A percentile compares a stretch with the other conserved stretches of the same genome.
phyloP scores from a whole-genome alignment of 2,329 filamentous ascomycete species.

The Alternaria ethzedia region DNA sequence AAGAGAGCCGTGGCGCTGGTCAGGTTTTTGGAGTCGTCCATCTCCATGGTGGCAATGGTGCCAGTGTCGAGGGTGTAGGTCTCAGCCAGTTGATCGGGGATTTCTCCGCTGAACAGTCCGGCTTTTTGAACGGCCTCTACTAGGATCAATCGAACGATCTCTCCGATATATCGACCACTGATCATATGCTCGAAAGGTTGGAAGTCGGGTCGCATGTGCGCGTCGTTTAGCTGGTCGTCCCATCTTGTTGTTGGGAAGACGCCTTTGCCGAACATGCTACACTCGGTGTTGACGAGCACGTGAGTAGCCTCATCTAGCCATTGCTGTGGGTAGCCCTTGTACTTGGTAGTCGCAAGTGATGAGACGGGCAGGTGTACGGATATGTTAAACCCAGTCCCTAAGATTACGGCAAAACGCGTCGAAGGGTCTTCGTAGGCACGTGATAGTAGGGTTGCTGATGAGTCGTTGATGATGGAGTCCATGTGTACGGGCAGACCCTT shows the following conservation, averaged over 20 bases:
- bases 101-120: slow-evolving; percentile 62
- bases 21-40: slow-evolving; percentile 50
- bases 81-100: slow-evolving; percentile 62
- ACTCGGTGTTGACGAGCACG: slow-evolving; percentile 69
- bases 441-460: slow-evolving; percentile 66
- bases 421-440: slow-evolving; percentile 66
- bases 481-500: slow-evolving; percentile 63
- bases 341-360: slow-evolving; percentile 62
- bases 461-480: slow-evolving; percentile 69
- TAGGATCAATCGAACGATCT: slow-evolving; percentile 67
- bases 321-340: slow-evolving; percentile 59
- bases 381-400: slow-evolving; percentile 70
- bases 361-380: slow-evolving; percentile 66
- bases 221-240: slow-evolving; percentile 66
- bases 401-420: slow-evolving; percentile 68
- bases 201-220: slow-evolving; percentile 65
- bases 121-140: slow-evolving; percentile 64
- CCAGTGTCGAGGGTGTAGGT: slow-evolving; percentile 66
- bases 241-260: slow-evolving; percentile 65
- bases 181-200: slow-evolving; percentile 71
- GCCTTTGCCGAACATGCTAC: slow-evolving; percentile 69
- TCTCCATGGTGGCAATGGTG: slow-evolving; percentile 64
- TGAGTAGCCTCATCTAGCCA: slow-evolving; percentile 65
- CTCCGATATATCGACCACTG: slow-evolving; percentile 68
- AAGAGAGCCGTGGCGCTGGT: slow-evolving; percentile 54